Evolutionary conservation across 192 early-diverging fungal genomes (phyloP), one percentile per base, ranked within the genome.

Genomic region (Coemansia sp.): DNA sequence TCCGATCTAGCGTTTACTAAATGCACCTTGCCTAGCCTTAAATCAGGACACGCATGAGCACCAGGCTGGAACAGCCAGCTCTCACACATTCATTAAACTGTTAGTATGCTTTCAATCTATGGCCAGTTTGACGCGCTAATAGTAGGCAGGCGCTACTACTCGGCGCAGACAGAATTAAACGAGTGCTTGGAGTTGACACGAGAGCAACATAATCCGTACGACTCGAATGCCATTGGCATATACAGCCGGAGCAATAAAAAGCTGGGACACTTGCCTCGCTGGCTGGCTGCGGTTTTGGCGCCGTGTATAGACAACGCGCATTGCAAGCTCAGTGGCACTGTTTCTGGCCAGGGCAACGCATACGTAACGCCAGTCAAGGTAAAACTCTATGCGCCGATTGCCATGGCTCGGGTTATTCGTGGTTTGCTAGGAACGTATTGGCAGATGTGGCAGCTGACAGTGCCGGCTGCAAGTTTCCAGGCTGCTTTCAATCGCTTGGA

Each of bases 281-380:
- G 74, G 74, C 63, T 76, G 7, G 74, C 74, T 18, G 36, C 33
- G 4, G 60, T 63, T 36, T 63, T 76, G 14, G 74, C 74, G n/a
- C 74, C 68, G 2, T 76, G 74, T 17, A 60, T 63, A 36, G 74
- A 67, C 19, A 62, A 24, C 15, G 18, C 53, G 1, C 55, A 56
- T 8, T 76, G 74, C 41, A 39, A 27, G 27, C 48, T 70, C 9
- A 9, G 53, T 42, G 74, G 67, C 35, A 35, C 17, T 0, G 60
- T 76, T 41, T n/a, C 60, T 8, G 68, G 67, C 0, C 15, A 15
- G 7, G 74, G 74, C 10, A 70, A 46, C 15, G 26, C 21, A 9
- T 76, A 60, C 36, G 60, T 43, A 1, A 70, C 68, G 15, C 74
- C 74, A 8, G 27, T 63, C 3, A 18, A 11, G 19, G 15, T 70